Evolutionary conservation across 2,329 filamentous ascomycete genomes (phyloP).

Genomic region (Apiospora arundinis): DNA sequence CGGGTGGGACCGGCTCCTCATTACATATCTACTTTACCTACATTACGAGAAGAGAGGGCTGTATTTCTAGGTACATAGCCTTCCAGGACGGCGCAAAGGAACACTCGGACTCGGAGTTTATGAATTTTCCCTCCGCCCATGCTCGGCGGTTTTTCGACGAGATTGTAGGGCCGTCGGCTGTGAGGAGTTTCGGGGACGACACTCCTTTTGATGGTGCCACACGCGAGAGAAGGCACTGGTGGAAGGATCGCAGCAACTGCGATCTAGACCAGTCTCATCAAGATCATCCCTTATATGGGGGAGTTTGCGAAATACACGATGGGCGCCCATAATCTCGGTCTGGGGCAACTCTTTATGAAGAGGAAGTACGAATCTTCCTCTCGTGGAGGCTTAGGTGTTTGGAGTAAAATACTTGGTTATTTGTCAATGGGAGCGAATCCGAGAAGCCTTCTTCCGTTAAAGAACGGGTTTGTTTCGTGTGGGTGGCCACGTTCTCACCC

Average conservation of each 20-base stretch:
- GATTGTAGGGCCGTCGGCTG: neutral
- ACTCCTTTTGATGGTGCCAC: neutral
- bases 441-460: neutral
- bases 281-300: neutral
- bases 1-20: neutral
- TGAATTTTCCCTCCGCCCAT: neutral
- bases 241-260: neutral
- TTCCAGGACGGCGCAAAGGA: neutral
- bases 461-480: neutral
- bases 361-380: neutral
- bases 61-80: neutral
- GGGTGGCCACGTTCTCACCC: neutral
- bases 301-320: neutral
- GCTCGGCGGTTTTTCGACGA: neutral
- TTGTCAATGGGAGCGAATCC: neutral
- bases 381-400: neutral
- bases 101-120: neutral
- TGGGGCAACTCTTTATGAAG: neutral
- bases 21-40: constrained; percentile 27
- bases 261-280: neutral
- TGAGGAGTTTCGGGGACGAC: neutral
- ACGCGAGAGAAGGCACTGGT: neutral
- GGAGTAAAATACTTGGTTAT: neutral
- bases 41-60: neutral
- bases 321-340: no score